These are phyloP conservation scores for Medicago truncatula DNA, from an alignment of 306 rosid genomes.

Conservation along the genomic window MtrunA17r5.0-ANR NC_053042.1:34516501-34517000, in stretches of 20 bases:
- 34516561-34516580: constrained; percentile 73
- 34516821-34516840: neutral
- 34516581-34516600: constrained; percentile 77
- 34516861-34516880: neutral
- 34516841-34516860: neutral
- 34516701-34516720: constrained; percentile 93
- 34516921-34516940: neutral
- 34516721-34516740: constrained; percentile 84
- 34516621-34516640: constrained; percentile 85
- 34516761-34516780: constrained; percentile 44
- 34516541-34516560: constrained; percentile 64
- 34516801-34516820: constrained; percentile 5
- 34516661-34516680: constrained; percentile 98
- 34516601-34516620: constrained; percentile 89
- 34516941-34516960: neutral
- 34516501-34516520: constrained; percentile 32
- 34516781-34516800: neutral
- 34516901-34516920: neutral
- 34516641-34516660: constrained; percentile 93
- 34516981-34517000: constrained; percentile 31
- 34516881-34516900: neutral
- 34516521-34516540: constrained; percentile 28
- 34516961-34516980: constrained; percentile 16
- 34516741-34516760: constrained; percentile 93
- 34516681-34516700: constrained; percentile 84